A percentile compares a stretch with the other conserved stretches of the same genome.
phyloP scores from a whole-genome alignment of 257 asterid species.

The Przewalskia tangutica region DNA sequence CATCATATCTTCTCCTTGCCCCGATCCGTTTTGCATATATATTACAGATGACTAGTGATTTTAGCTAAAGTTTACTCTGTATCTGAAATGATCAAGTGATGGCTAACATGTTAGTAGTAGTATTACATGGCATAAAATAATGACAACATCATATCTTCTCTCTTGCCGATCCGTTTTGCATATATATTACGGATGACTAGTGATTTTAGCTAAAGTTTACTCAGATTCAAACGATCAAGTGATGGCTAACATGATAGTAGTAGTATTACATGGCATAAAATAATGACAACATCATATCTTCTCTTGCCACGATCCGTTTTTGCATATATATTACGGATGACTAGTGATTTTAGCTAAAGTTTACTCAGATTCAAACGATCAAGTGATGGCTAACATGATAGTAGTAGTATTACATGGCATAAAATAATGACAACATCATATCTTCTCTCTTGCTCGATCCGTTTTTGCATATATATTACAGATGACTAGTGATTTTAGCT shows the following conservation, averaged over 20 bases:
- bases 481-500: not conserved
- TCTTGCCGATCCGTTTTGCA: not conserved
- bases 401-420: not conserved
- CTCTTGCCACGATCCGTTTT: not conserved
- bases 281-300: not conserved
- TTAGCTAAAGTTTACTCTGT: slow-evolving; percentile 30
- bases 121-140: not conserved
- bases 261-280: not conserved
- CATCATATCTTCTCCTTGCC: not conserved
- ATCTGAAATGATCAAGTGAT: slow-evolving; percentile 5
- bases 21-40: not conserved
- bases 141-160: not conserved
- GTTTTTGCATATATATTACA: not conserved
- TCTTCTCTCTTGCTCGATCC: not conserved
- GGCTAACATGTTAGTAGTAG: too few species aligned
- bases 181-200: not conserved
- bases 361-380: slow-evolving; percentile 42
- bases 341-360: not conserved
- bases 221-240: slow-evolving; percentile 1
- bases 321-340: not conserved
- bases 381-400: too few species aligned
- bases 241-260: too few species aligned
- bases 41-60: not conserved
- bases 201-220: slow-evolving; percentile 23
- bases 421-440: not conserved